Evolutionary conservation across 208 protist genomes (phyloP).

Genomic region (Porcisia deanei): DNA sequence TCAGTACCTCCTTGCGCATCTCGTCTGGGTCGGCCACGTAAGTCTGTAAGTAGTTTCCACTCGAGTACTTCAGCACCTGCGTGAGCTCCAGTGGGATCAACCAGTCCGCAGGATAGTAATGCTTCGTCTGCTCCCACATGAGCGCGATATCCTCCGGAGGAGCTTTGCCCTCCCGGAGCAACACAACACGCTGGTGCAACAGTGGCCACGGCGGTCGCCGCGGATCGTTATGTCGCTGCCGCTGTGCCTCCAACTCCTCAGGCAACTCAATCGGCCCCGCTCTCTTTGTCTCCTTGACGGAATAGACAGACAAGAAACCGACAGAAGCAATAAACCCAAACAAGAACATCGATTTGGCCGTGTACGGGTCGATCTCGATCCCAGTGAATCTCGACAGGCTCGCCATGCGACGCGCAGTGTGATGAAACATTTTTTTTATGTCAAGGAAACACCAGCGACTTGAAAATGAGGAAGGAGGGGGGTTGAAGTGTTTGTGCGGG

Average conservation of each 20-base stretch:
- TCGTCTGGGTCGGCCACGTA: conserved; percentile 83
- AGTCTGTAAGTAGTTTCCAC: conserved; percentile 70
- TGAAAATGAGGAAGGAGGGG: neutral
- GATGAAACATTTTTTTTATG: conserved; percentile 47
- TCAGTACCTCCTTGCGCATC: conserved; percentile 81
- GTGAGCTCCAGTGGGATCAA: conserved; percentile 85
- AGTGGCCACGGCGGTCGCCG: conserved; percentile 84
- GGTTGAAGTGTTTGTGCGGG: neutral
- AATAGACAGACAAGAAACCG: conserved; percentile 71
- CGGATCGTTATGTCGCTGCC: conserved; percentile 69
- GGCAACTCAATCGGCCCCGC: conserved; percentile 75
- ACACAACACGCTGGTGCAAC: conserved; percentile 78
- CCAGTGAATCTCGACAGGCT: conserved; percentile 61
- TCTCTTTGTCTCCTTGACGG: conserved; percentile 82
- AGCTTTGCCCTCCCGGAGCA: conserved; percentile 78
- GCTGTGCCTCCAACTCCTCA: conserved; percentile 65
- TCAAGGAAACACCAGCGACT: neutral
- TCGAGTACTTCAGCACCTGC: conserved; percentile 87
- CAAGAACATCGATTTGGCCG: conserved; percentile 75
- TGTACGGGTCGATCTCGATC: conserved; percentile 79
- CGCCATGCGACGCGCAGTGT: conserved; percentile 42
- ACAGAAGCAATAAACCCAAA: conserved; percentile 79
- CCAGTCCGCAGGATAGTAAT: conserved; percentile 88
- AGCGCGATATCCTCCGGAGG: conserved; percentile 74
- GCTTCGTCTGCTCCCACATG: conserved; percentile 81